These are phyloP conservation scores for Sugiyamaella pinicola DNA, from an alignment of 1,139 yeast genomes.

Conservation along the genomic window DNA sequence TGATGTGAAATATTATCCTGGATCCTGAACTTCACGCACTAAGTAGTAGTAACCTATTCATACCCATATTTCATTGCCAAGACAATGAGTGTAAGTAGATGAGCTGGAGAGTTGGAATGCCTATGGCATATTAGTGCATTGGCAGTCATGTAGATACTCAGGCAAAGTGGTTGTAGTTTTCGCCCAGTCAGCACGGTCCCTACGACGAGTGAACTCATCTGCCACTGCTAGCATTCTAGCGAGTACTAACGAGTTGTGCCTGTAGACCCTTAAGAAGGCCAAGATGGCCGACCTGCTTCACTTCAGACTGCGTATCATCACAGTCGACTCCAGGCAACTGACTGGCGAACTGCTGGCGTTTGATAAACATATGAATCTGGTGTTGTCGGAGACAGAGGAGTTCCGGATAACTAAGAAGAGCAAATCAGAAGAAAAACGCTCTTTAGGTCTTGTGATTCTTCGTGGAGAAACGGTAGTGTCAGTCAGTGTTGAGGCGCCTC, in stretches of 20 bases:
- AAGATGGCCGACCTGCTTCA: conserved; percentile 68
- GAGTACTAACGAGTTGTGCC: conserved; percentile 2
- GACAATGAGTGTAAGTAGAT: conserved; percentile 21
- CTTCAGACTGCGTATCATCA: conserved; percentile 70
- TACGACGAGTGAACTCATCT: no score
- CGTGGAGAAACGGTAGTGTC: conserved; percentile 92
- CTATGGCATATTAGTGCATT: no score
- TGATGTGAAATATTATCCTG: neutral
- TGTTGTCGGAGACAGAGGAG: conserved; percentile 83
- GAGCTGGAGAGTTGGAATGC: no score
- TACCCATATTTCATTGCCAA: neutral
- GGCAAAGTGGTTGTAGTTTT: no score
- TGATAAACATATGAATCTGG: conserved; percentile 87
- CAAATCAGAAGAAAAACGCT: conserved; percentile 51
- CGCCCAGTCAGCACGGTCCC: no score
- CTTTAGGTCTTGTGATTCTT: conserved; percentile 76
- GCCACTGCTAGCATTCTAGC: no score
- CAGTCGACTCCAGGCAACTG: conserved; percentile 73
- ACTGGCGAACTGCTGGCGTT: conserved; percentile 84
- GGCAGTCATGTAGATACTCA: no score
- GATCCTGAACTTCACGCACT: no score
- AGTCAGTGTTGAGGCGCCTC: conserved; percentile 78
- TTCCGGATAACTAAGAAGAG: conserved; percentile 67
- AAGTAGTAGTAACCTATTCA: no score
- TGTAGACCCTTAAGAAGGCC: conserved; percentile 43